Conservation (phyloP, 352 stramenopile genomes). For the Aphanomyces stellatus region DNA sequence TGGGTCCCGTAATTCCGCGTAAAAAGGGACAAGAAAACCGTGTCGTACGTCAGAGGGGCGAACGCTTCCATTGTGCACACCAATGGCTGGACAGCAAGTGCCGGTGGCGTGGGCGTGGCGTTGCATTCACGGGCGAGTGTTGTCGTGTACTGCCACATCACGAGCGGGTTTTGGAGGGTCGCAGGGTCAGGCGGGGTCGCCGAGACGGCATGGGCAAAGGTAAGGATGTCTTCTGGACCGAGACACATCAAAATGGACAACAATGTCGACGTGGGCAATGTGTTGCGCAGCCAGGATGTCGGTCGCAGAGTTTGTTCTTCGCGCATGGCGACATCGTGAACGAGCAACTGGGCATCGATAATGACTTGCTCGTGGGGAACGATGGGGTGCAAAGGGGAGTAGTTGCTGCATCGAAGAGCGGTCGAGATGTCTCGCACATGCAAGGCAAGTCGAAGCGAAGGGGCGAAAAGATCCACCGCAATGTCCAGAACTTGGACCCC, state of each 20-base stretch:
- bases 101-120: neutral
- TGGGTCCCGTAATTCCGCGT: neutral
- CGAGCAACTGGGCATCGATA: neutral
- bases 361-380: neutral
- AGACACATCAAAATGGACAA: conserved; percentile 43
- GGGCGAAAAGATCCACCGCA: neutral
- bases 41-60: neutral
- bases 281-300: conserved; percentile 29
- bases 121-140: conserved; percentile 22
- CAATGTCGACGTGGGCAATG: neutral
- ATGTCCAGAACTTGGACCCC: neutral
- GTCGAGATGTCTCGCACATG: neutral
- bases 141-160: conserved; percentile 46
- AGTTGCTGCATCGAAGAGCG: neutral
- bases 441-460: neutral
- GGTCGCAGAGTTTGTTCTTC: neutral
- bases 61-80: neutral
- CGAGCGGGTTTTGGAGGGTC: conserved; percentile 25
- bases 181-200: neutral
- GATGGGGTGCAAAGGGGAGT: neutral
- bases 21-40: neutral
- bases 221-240: conserved; percentile 29
- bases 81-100: neutral
- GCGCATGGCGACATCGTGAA: neutral
- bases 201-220: conserved; percentile 23